phyloP scores from a whole-genome alignment of 805 yeast genomes.

The Zygosaccharomyces rouxii region DNA sequence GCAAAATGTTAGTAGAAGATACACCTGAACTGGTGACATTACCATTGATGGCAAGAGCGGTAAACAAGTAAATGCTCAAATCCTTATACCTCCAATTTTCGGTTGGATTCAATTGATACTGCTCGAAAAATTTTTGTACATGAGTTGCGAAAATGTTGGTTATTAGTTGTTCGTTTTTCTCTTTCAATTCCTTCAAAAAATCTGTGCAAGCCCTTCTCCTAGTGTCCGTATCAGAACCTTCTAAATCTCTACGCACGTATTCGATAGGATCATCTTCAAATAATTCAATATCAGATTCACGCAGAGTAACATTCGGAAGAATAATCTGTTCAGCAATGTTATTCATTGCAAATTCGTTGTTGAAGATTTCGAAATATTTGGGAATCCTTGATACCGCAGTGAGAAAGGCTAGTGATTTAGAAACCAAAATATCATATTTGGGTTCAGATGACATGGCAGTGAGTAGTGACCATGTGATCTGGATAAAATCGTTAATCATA shows the following conservation, averaged over 20 bases:
- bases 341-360: slow-evolving; percentile 56
- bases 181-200: slow-evolving; percentile 80
- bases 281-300: slow-evolving; percentile 84
- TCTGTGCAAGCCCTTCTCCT: slow-evolving; percentile 92
- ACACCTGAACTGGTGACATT: slow-evolving; percentile 83
- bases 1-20: slow-evolving; percentile 73
- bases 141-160: slow-evolving; percentile 72
- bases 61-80: slow-evolving; percentile 77
- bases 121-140: slow-evolving; percentile 60
- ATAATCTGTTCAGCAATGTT: slow-evolving; percentile 79
- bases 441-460: slow-evolving; percentile 61
- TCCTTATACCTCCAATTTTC: slow-evolving; percentile 82
- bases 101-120: slow-evolving; percentile 41
- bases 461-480: slow-evolving; percentile 75
- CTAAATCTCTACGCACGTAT: slow-evolving; percentile 86
- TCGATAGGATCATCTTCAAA: slow-evolving; percentile 98
- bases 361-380: slow-evolving; percentile 61
- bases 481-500: slow-evolving; percentile 70
- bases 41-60: slow-evolving; percentile 89
- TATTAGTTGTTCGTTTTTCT: slow-evolving; percentile 65
- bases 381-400: slow-evolving; percentile 75
- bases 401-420: slow-evolving; percentile 73
- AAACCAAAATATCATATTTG: slow-evolving; percentile 80
- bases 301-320: slow-evolving; percentile 79
- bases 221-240: slow-evolving; percentile 91